A percentile compares a stretch with the other conserved stretches of the same genome.
These are phyloP conservation scores for Earliella scabrosa DNA, from an alignment of 1,284 basidiomycete species.

Conservation along the genomic window DNA sequence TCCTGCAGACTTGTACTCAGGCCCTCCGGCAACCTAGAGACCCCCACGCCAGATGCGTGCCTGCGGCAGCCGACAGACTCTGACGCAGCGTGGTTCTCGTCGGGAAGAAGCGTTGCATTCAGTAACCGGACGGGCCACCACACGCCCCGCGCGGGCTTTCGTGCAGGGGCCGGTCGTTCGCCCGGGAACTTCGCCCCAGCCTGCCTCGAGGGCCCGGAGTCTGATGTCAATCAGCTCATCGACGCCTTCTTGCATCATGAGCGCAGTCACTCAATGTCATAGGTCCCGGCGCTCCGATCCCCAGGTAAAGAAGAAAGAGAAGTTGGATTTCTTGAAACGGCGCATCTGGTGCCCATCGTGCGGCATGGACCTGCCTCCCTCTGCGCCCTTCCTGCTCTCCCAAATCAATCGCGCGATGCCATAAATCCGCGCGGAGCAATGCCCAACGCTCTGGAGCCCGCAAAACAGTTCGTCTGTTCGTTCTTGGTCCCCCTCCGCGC, in stretches of 20 bases:
- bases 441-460: neutral
- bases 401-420: constrained; percentile 18
- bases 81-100: constrained; percentile 15
- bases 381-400: constrained; percentile 5
- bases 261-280: constrained; percentile 26
- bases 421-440: constrained; percentile 1
- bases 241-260: constrained; percentile 26
- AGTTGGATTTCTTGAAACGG: constrained; percentile 19
- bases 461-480: constrained; percentile 10
- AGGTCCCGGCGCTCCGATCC: constrained; percentile 25
- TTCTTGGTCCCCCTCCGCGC: constrained; percentile 12
- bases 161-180: constrained; percentile 13
- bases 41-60: constrained; percentile 9
- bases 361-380: constrained; percentile 12
- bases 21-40: constrained; percentile 24
- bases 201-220: constrained; percentile 22
- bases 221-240: constrained; percentile 27
- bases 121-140: constrained; percentile 10
- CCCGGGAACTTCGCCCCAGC: constrained; percentile 14
- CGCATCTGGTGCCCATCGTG: constrained; percentile 3
- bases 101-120: constrained; percentile 19
- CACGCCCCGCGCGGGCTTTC: constrained; percentile 10
- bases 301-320: constrained; percentile 13
- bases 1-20: constrained; percentile 9
- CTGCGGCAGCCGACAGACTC: constrained; percentile 8